Evolutionary conservation across 192 early-diverging fungal species (phyloP).

Genomic region (Gorgonomyces haynaldii): DNA sequence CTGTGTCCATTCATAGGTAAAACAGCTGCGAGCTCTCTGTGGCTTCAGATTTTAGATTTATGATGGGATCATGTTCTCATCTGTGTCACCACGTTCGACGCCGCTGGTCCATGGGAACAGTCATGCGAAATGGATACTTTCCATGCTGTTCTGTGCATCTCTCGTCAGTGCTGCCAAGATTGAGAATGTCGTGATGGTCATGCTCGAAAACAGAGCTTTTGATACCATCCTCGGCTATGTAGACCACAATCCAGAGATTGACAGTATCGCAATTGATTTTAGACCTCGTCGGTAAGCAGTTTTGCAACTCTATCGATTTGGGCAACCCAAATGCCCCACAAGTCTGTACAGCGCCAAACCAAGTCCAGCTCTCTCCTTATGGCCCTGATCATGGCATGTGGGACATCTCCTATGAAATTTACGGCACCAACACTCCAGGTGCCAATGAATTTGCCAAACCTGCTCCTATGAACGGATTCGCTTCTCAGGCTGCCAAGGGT

Average conservation of each 20-base stretch:
- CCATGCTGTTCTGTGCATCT: too few species aligned
- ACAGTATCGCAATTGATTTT: neutral
- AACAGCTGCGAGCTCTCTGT: too few species aligned
- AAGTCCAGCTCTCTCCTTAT: neutral
- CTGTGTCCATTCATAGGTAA: too few species aligned
- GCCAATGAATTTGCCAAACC: neutral
- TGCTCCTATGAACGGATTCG: constrained; percentile 4
- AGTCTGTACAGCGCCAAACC: neutral
- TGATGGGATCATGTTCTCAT: too few species aligned
- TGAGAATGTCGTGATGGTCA: neutral
- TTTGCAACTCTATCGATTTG: constrained; percentile 3
- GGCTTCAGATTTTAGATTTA: too few species aligned
- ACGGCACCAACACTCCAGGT: neutral
- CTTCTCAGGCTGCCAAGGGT: neutral
- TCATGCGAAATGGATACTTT: too few species aligned
- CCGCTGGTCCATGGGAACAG: too few species aligned
- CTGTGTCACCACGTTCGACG: too few species aligned
- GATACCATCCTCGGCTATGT: constrained; percentile 11
- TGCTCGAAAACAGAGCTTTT: constrained; percentile 20
- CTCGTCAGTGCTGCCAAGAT: too few species aligned
- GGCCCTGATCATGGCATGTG: constrained; percentile 1
- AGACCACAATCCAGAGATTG: constrained; percentile 2
- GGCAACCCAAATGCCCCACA: neutral
- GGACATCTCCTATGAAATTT: neutral
- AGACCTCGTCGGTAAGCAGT: neutral